These are phyloP conservation scores for Plasmodium blacklocki DNA, from an alignment of 169 alveolate genomes.

Conservation along the genomic window DNA sequence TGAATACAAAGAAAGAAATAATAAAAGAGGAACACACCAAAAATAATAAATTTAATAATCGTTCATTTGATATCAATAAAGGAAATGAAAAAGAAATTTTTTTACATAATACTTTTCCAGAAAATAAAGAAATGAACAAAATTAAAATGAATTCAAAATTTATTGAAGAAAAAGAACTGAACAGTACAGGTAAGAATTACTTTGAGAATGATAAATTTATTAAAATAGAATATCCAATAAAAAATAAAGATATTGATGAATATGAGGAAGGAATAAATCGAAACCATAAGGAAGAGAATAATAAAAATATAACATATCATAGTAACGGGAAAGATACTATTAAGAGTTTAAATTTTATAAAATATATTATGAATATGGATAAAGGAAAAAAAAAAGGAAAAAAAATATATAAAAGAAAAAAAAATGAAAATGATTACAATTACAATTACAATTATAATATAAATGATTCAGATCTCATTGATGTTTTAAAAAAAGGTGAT, in stretches of 20 bases:
- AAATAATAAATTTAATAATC: not conserved
- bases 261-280: not conserved
- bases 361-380: constrained; percentile 5
- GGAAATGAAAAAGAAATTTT: constrained; percentile 11
- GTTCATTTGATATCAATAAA: no score
- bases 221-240: constrained; percentile 29
- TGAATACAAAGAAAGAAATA: not conserved
- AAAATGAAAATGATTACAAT: not conserved
- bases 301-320: not conserved
- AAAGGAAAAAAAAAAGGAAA: not conserved
- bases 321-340: no score
- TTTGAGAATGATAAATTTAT: constrained; percentile 57
- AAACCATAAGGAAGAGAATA: not conserved
- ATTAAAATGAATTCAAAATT: not conserved
- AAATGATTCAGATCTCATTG: constrained; percentile 15
- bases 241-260: not conserved
- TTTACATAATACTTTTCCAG: not conserved
- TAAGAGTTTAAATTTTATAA: not conserved
- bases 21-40: not conserved
- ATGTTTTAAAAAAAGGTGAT: not conserved
- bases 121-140: not conserved
- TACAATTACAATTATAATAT: not conserved
- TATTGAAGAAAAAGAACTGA: not conserved
- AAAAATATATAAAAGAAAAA: not conserved
- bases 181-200: constrained; percentile 15